These are phyloP conservation scores for Salix suchowensis DNA, from an alignment of 345 rosid genomes.

Conservation along the genomic window DNA sequence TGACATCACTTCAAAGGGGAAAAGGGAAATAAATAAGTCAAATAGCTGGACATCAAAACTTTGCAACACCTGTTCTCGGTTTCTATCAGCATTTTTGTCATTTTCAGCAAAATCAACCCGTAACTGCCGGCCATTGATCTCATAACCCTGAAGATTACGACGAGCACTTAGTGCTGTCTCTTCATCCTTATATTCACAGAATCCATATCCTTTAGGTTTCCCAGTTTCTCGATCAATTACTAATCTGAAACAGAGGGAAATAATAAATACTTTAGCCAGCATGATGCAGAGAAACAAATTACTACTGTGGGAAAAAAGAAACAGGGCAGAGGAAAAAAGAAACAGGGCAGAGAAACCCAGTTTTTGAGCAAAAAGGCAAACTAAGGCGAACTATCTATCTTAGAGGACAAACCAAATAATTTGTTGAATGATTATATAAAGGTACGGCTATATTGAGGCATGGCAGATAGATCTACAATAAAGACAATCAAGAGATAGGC, in stretches of 20 bases:
- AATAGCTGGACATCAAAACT: not conserved
- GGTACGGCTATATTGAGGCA: not conserved
- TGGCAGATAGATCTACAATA: not conserved
- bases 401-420: not conserved
- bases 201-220: slow-evolving; percentile 96
- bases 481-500: not conserved
- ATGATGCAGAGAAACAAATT: not conserved
- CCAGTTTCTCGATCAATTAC: slow-evolving; percentile 97
- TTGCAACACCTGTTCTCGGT: slow-evolving; percentile 61
- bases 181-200: slow-evolving; percentile 98
- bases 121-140: slow-evolving; percentile 88
- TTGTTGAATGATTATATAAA: not conserved
- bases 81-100: slow-evolving; percentile 81
- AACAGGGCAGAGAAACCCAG: not conserved
- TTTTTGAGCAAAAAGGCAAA: not conserved
- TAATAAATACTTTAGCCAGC: not conserved
- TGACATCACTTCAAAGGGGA: not conserved
- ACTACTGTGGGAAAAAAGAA: not conserved
- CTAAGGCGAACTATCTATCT: not conserved
- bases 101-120: slow-evolving; percentile 99
- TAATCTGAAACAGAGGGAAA: slow-evolving; percentile 49
- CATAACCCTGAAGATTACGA: slow-evolving; percentile 93
- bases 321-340: not conserved
- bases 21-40: not conserved
- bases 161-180: slow-evolving; percentile 98